Evolutionary conservation across 169 alveolate genomes (phyloP), one percentile per base, ranked within the genome.

Genomic region (Eimeria falciformis): DNA sequence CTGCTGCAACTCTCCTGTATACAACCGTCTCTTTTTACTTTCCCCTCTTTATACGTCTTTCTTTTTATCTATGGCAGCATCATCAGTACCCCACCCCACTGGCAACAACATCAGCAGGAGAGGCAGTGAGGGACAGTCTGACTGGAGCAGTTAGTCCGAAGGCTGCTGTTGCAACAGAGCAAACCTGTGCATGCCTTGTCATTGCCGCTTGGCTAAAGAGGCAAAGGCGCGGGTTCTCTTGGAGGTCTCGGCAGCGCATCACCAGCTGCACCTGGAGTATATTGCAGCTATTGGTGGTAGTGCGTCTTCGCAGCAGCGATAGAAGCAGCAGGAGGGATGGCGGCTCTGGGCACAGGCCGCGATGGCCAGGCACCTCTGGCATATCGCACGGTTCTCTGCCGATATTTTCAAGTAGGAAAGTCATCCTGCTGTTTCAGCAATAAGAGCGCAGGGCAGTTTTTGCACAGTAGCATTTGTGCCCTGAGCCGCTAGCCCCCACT

Each of bases 281-380:
- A n/a, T n/a, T n/a, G n/a, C n/a, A n/a, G n/a, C n/a, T n/a, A n/a
- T n/a, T n/a, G 62, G 62, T 50, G 62, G 62, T 50, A 14, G 62
- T 50, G 62, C 14, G 62, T 14, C 7, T 7, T 14, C 12, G 73
- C 73, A 62, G 73, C 37, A 62, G 73, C 73, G n/a, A 1, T 29
- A 62, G 62, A 7, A 50, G 62, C 62, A 50, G 62, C 62, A 50
- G 62, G 73, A 12, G n/a, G n/a, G n/a, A 62, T 62, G 73, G 73
- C 73, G 7, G 73, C 73, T 9, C 73, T 62, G 46, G 73, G 73
- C 12, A 29, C 73, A 18, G 73, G 73, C 73, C 73, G 73, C 14
- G 73, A 62, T n/a, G 73, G 11, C n/a, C 73, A 62, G n/a, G 12
- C 73, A 18, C 25, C 73, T 12, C 73, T 62, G 37, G 73, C 73